Evolutionary conservation across 164 flowering plant genomes (phyloP), one percentile per base, ranked within the genome.

Genomic region (Macadamia tetraphylla): DNA sequence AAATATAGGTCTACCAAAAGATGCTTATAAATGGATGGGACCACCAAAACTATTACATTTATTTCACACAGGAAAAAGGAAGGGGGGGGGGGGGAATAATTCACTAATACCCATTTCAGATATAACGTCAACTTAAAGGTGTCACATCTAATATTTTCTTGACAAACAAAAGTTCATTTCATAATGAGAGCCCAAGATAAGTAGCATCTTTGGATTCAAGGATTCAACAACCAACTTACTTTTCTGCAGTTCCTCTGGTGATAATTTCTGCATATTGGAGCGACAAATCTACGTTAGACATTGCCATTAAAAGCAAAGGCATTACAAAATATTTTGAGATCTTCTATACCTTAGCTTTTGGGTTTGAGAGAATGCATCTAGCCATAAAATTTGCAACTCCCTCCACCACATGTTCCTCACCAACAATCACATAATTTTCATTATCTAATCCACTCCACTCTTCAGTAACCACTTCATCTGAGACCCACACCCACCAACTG

Each of bases 401-500:
- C 71, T 94, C 98, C 65, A 94, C 92, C 66, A 92, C 96, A 67
- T 83, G 87, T 42, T 94, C 98, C 78, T 90, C 92, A 53, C 75
- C 78, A 53, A 94, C 80, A 76, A 89, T 70, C 11, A 90, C 76
- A 73, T 94, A 90, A 65, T 71, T 84, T 56, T 94, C 99, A 80
- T 84, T 74, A 75, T 94, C 99, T 67, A 94, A 89, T 56, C 86
- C 95, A 77, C 97, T 89, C 74, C 74, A 18, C 77, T 90, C 98
- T 75, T 90, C 96, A 71, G 87, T 88, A 68, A 80, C 81, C 86
- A 83, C 85, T 3, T 91, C 96, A 73, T 88, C 90, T 48, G 93
- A 78, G 35, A 94, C 92, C 95, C 93, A 94, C 15, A 94, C 97
- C 98, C 96, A 94, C 92, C 92, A 85, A 80, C 93, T 88, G 17